These are phyloP conservation scores for Neostapfia colusana DNA, from an alignment of 176 grass and related monocot species.

Conservation along the genomic window DNA sequence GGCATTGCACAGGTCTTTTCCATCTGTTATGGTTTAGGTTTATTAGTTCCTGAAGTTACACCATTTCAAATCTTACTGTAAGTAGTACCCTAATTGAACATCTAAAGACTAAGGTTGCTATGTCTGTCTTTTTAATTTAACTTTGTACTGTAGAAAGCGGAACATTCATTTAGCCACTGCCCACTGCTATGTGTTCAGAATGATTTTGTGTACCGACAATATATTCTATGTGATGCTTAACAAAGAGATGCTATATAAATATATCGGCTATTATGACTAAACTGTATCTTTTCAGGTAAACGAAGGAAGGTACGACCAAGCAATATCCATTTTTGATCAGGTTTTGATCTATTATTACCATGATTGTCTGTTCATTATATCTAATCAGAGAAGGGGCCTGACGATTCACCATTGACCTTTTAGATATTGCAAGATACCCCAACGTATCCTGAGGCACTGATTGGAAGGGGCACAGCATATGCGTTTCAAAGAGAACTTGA, in stretches of 20 bases:
- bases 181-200: background rate
- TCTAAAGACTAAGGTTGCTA: background rate
- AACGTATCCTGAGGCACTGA: slow-evolving; percentile 92
- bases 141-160: slow-evolving; percentile 4
- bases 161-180: background rate
- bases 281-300: slow-evolving; percentile 76
- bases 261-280: slow-evolving; percentile 8
- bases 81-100: background rate
- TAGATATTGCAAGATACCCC: slow-evolving; percentile 96
- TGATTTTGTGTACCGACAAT: slow-evolving; percentile 15
- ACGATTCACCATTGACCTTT: slow-evolving; percentile 25
- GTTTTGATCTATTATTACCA: slow-evolving; percentile 46
- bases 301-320: slow-evolving; percentile 94
- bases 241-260: slow-evolving; percentile 23
- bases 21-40: slow-evolving; percentile 9
- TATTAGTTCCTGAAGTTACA: background rate
- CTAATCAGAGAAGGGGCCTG: slow-evolving; percentile 23
- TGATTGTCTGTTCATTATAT: slow-evolving; percentile 25
- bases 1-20: slow-evolving; percentile 90
- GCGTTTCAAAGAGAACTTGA: slow-evolving; percentile 98
- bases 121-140: slow-evolving; percentile 4
- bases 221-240: background rate
- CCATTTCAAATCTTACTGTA: background rate
- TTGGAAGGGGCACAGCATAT: slow-evolving; percentile 98
- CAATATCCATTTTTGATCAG: slow-evolving; percentile 97